Base-by-base conservation (phyloP, 805 yeast species). In the Candida patagonica region DNA sequence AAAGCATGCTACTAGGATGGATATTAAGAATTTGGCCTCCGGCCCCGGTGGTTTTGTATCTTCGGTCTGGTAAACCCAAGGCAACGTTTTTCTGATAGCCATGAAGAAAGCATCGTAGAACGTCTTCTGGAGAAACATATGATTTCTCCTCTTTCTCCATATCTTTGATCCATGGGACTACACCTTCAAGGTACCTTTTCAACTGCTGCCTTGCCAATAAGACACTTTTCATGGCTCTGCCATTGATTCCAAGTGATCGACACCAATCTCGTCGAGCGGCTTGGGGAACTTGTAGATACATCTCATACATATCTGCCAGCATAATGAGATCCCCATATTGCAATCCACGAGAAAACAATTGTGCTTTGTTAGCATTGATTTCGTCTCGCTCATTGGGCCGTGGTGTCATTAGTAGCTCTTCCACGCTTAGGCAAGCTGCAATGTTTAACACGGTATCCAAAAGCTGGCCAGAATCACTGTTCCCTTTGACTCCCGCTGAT, bases 41-140 rank as follows among this genome's bases (percentile, higher is more conserved):
- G 27, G 49, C 52, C 22, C 80, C 65, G 5, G 87, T 80, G 0
- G 97, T 87, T 55, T 94, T 70, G 63, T 80, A 92, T 3, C 95
- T 81, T 53, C 96, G 71, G 59, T 92, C 97, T 0, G 97, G 95
- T 76, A 84, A 75, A 8, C 96, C 95, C 15, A 92, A 74, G 0
- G 98, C 98, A 0, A 95, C 79, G 58, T 89, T 88, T 35, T 80
- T 71, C n/a, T 85, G 71, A 51, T 71, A 89, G 0, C 99, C 98
- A 27, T 70, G 67, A 29, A 92, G 62, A 59, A 92, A 92, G 20
- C 94, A 74, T 56, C 84, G 83, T 41, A 89, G 63, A 6, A 89
- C 40, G 33, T 55, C 59, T 16, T 55, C 61, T 13, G 55, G 52
- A 31, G 42, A 41, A 13, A 37, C 33, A 21, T 15, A 19, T 31